phyloP scores from a whole-genome alignment of 108 stramenopile species.

The Pseudonitzschia pungens region DNA sequence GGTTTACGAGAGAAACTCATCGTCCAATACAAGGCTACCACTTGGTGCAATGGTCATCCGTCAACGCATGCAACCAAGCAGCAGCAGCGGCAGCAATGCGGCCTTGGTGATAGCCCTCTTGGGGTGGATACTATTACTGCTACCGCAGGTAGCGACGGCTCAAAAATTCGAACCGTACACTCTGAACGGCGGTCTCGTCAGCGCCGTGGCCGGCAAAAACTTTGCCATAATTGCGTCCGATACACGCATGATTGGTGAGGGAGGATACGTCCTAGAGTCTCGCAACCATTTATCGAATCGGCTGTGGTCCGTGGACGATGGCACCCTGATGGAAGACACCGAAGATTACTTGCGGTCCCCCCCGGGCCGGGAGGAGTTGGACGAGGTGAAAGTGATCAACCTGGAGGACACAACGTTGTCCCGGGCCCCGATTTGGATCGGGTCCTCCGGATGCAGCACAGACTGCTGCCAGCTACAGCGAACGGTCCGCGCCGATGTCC shows the following conservation, averaged over 20 bases:
- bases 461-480: slow-evolving; percentile 78
- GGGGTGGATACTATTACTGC: neutral
- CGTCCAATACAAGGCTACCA: too few relatives aligned
- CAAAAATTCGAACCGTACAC: slow-evolving; percentile 72
- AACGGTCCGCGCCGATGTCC: slow-evolving; percentile 54
- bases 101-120: neutral
- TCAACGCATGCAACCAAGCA: too few relatives aligned
- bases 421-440: slow-evolving; percentile 54
- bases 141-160: neutral
- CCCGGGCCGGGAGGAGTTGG: neutral
- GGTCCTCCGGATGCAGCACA: slow-evolving; percentile 71
- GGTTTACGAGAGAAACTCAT: neutral
- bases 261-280: slow-evolving; percentile 67
- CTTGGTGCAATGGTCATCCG: too few relatives aligned
- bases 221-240: slow-evolving; percentile 72
- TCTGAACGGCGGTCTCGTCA: slow-evolving; percentile 76
- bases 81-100: neutral
- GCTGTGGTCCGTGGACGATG: slow-evolving; percentile 52
- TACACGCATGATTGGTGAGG: slow-evolving; percentile 65
- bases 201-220: slow-evolving; percentile 75
- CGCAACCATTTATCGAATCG: slow-evolving; percentile 63
- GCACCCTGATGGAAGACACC: slow-evolving; percentile 7
- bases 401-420: slow-evolving; percentile 4
- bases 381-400: neutral
- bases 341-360: slow-evolving; percentile 17